A percentile compares a stretch with the other conserved stretches of the same genome.
These are phyloP conservation scores for Diaporthe batatas DNA, from an alignment of 2,329 filamentous ascomycete genomes.

Conservation along the genomic window DNA sequence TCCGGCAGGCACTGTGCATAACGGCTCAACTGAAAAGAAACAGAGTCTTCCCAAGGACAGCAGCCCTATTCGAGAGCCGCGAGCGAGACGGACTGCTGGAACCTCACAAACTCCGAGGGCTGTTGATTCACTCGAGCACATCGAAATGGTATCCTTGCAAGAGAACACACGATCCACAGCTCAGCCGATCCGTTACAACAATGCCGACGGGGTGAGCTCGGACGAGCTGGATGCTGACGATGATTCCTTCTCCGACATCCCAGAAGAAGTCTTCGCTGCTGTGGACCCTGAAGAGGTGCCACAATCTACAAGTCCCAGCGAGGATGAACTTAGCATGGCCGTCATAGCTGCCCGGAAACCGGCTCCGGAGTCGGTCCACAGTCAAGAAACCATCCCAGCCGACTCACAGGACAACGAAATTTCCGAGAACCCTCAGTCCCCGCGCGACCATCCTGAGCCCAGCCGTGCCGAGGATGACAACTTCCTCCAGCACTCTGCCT, in stretches of 20 bases:
- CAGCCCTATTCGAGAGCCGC: neutral
- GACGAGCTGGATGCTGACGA: conserved; percentile 58
- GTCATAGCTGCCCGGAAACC: conserved; percentile 34
- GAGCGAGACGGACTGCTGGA: conserved; percentile 10
- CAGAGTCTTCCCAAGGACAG: neutral
- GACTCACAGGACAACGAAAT: neutral
- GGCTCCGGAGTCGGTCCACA: neutral
- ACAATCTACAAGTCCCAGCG: conserved; percentile 39
- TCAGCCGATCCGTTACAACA: neutral
- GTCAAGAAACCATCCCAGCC: neutral
- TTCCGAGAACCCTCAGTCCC: neutral
- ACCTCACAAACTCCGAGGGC: conserved; percentile 4
- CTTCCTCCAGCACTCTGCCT: conserved; percentile 31
- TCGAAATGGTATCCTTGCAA: neutral
- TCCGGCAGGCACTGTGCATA: neutral
- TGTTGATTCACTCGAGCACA: neutral
- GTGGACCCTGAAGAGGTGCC: conserved; percentile 48
- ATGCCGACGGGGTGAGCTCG: neutral
- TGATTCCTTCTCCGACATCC: conserved; percentile 71
- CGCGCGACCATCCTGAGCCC: conserved; percentile 9
- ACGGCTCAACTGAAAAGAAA: neutral
- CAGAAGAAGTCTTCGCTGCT: conserved; percentile 63
- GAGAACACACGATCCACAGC: neutral
- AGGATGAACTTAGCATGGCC: conserved; percentile 49
- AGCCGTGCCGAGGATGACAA: conserved; percentile 23